These are phyloP conservation scores for Alternaria sp. DNA, from an alignment of 2,329 filamentous ascomycete species.

Conservation along the genomic window DNA sequence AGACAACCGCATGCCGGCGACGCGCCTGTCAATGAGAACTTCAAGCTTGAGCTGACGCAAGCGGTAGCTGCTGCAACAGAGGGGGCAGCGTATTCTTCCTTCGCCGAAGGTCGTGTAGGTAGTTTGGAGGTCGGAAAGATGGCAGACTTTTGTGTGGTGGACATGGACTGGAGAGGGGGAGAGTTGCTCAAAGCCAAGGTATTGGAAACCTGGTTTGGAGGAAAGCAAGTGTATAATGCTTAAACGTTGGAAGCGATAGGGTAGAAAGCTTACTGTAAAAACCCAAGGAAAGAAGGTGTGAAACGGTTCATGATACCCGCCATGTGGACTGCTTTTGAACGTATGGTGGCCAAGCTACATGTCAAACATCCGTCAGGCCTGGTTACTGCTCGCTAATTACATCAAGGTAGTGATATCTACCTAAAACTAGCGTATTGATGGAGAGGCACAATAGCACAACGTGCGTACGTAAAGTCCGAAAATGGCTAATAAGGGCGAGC, in stretches of 20 bases:
- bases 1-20: constrained; percentile 56
- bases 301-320: not conserved
- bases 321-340: not conserved
- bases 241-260: not conserved
- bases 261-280: not conserved
- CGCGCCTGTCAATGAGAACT: constrained; percentile 61
- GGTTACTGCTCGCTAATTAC: not conserved
- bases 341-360: not conserved
- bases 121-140: constrained; percentile 61
- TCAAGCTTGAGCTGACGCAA: constrained; percentile 63
- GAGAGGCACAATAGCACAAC: not conserved
- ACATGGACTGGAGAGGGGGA: constrained; percentile 61
- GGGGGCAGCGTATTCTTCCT: constrained; percentile 67
- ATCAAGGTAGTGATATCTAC: not conserved
- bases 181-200: constrained; percentile 59
- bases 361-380: not conserved
- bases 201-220: constrained; percentile 64
- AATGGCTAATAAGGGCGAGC: not conserved
- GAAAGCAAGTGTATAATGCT: constrained; percentile 43
- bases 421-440: not conserved
- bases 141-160: constrained; percentile 66
- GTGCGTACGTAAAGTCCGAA: not conserved
- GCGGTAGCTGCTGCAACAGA: constrained; percentile 63
- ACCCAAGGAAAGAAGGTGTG: not conserved
- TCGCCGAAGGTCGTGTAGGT: constrained; percentile 64